phyloP scores from a whole-genome alignment of 2,329 filamentous ascomycete species.

The Zasmidium angulare region DNA sequence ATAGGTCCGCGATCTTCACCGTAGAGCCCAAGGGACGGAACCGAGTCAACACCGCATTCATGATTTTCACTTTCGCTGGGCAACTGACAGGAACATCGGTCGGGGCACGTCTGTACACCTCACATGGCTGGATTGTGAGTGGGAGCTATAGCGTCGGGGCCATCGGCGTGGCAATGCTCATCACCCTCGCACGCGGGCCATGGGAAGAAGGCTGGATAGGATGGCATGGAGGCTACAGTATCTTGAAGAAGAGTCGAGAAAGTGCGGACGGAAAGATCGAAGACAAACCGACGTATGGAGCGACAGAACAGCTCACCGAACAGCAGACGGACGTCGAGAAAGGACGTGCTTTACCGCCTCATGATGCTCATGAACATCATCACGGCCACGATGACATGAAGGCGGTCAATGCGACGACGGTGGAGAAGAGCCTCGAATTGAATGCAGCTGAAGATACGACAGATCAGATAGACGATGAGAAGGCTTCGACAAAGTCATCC shows the following conservation, averaged over 20 bases:
- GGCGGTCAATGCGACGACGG: slow-evolving; percentile 26
- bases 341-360: slow-evolving; percentile 16
- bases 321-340: slow-evolving; percentile 36
- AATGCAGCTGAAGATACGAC: slow-evolving; percentile 27
- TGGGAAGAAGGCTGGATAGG: slow-evolving; percentile 60
- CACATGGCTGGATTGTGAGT: slow-evolving; percentile 56
- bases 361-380: slow-evolving; percentile 21
- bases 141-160: slow-evolving; percentile 59
- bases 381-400: slow-evolving; percentile 25
- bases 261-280: slow-evolving; percentile 42
- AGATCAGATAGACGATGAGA: slow-evolving; percentile 10
- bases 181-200: slow-evolving; percentile 50
- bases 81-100: slow-evolving; percentile 66
- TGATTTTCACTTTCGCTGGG: slow-evolving; percentile 72
- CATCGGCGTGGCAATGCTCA: slow-evolving; percentile 48
- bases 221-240: slow-evolving; percentile 58
- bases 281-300: slow-evolving; percentile 3
- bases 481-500: neutral
- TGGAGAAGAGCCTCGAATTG: slow-evolving; percentile 31
- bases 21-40: slow-evolving; percentile 72
- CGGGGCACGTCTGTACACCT: slow-evolving; percentile 56
- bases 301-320: slow-evolving; percentile 12
- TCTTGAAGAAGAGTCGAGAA: slow-evolving; percentile 42
- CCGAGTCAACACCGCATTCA: slow-evolving; percentile 78
- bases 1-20: slow-evolving; percentile 67